Base-by-base conservation (phyloP, 2,329 filamentous ascomycete genomes). In the Colletotrichum paranaense region DNA sequence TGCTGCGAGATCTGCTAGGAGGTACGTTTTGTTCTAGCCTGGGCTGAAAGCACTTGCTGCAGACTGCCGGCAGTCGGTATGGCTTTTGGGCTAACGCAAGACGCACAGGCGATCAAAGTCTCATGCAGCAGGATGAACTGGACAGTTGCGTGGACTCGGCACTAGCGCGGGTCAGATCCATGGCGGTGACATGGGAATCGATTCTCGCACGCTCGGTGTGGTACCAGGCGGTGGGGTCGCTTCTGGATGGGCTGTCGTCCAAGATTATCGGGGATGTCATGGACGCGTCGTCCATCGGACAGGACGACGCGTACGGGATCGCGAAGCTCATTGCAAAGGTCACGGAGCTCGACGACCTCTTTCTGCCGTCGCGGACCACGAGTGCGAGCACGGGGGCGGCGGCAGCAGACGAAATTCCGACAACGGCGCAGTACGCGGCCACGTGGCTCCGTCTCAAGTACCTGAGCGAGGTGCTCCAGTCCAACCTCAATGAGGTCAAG, bases 371-470 rank as follows among this genome's bases (percentile, higher is more conserved):
- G 76, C 82, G 81, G 49, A 73, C 82, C 5, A 64, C 77, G 7
- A 80, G 67, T 5, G 64, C 77, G 8, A 80, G 67, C 5, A 42
- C 19, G 26, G 28, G 28, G 63, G 28, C 53, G 75, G 77, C 2
- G 76, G 71, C 6, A 16, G 79, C 79, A 26, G 84, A 84, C 5
- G 85, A 86, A 42, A 80, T 90, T 1, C 88, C 90, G 4, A 81
- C 85, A 4, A 92, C 91, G 42, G 85, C 89, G 3, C 89, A 92
- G 77, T 92, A 91, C 75, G 89, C 90, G 4, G 84, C 86, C 3
- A 87, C 86, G 62, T 93, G 91, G 91, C 83, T 92, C 71, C 86
- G 90, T 62, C 85, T 93, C 72, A 90, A 92, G 80, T 92, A 89
- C 76, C 83, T 93, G 22, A 88, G 88, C 74, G 89, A 92, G 79